Percentiles rank a stretch among this genome's conserved stretches.
Conservation (phyloP, 805 yeast genomes). For the Naumovozyma dairenensis region DNA sequence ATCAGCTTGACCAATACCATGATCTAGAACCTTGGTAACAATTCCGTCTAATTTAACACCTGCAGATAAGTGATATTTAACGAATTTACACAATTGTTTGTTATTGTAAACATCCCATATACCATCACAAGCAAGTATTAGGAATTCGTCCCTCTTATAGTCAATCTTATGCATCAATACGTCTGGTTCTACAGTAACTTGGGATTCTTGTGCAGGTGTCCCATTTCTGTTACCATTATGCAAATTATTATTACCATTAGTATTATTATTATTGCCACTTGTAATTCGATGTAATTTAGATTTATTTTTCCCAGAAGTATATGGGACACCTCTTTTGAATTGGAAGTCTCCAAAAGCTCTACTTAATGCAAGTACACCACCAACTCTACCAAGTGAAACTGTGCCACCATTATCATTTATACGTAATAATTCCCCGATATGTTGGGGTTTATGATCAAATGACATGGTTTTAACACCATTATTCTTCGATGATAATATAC, state of each 20-base stretch:
- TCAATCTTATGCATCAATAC: conserved; percentile 45
- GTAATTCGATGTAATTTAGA: neutral
- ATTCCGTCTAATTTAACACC: conserved; percentile 54
- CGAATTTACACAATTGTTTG: conserved; percentile 40
- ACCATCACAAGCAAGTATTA: conserved; percentile 74
- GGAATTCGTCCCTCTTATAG: conserved; percentile 46
- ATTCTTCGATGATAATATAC: conserved; percentile 40
- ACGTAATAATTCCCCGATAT: conserved; percentile 87
- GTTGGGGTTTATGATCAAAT: conserved; percentile 86
- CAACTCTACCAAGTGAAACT: conserved; percentile 87
- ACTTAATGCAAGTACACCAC: conserved; percentile 87
- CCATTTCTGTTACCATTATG: neutral
- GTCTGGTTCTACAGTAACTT: conserved; percentile 75
- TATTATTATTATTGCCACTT: conserved; percentile 3
- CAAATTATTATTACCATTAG: conserved; percentile 6
- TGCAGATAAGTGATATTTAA: conserved; percentile 46
- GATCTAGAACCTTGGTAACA: conserved; percentile 49
- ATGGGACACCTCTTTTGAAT: conserved; percentile 33
- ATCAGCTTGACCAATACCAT: conserved; percentile 60
- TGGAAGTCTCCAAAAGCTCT: conserved; percentile 80
- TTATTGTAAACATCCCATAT: conserved; percentile 68
- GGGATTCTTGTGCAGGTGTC: conserved; percentile 57
- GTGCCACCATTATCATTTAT: conserved; percentile 91
- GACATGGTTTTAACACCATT: conserved; percentile 54
- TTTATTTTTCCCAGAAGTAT: conserved; percentile 1